phyloP scores from a whole-genome alignment of 306 rosid genomes.

The Amphicarpaea edgeworthii region DNA sequence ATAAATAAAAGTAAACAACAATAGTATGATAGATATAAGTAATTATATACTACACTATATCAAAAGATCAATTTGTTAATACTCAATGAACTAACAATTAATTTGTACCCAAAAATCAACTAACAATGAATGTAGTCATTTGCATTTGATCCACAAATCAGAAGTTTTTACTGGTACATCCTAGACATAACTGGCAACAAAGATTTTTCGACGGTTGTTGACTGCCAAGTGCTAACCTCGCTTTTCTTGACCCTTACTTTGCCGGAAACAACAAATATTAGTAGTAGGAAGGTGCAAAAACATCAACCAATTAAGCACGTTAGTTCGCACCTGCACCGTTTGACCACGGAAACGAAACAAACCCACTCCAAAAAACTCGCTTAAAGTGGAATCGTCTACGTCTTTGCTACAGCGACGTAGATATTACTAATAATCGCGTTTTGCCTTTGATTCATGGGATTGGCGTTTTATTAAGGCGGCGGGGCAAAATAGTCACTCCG shows the following conservation, averaged over 20 bases:
- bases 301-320: not conserved
- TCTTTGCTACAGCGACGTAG: constrained; percentile 38
- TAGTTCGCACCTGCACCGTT: not conserved
- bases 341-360: not conserved
- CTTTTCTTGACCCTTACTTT: not conserved
- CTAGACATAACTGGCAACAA: not conserved
- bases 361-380: not conserved
- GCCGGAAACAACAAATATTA: not conserved
- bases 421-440: constrained; percentile 10
- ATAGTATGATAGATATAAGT: too few species aligned
- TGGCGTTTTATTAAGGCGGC: not conserved
- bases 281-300: not conserved
- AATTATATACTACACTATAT: too few species aligned
- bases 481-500: not conserved
- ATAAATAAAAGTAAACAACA: too few species aligned
- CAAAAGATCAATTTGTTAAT: too few species aligned
- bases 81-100: too few species aligned
- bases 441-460: not conserved
- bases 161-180: not conserved
- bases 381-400: constrained; percentile 25
- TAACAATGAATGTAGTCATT: too few species aligned
- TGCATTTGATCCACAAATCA: too few species aligned
- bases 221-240: not conserved
- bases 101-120: too few species aligned
- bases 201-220: not conserved